Conservation (phyloP, 805 yeast species). For the Metschnikowia gruessii region DNA sequence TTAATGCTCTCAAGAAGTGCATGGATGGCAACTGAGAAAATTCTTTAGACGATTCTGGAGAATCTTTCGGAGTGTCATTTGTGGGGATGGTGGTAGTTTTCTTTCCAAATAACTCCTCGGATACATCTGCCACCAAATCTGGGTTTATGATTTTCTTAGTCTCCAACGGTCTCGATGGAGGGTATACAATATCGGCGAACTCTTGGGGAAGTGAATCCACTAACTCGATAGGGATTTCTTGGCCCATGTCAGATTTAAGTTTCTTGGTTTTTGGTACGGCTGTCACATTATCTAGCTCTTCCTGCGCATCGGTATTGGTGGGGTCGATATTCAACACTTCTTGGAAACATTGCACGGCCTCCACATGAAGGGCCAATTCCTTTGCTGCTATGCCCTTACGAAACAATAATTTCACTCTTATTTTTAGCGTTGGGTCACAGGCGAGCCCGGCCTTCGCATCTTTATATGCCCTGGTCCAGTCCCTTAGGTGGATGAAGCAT, state of each 20-base stretch:
- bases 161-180: background rate
- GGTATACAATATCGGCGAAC: conserved; percentile 8
- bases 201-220: conserved; percentile 45
- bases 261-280: conserved; percentile 12
- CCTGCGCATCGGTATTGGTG: conserved; percentile 34
- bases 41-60: background rate
- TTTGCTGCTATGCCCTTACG: conserved; percentile 46
- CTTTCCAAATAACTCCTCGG: conserved; percentile 14
- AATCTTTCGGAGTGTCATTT: background rate
- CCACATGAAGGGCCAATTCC: conserved; percentile 22
- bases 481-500: conserved; percentile 52
- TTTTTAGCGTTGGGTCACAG: conserved; percentile 27
- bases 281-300: conserved; percentile 29
- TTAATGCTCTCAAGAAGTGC: conserved; percentile 27
- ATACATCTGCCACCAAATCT: conserved; percentile 3
- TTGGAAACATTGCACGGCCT: conserved; percentile 30
- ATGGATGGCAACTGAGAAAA: conserved; percentile 26
- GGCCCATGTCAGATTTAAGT: conserved; percentile 5
- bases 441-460: conserved; percentile 52
- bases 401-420: conserved; percentile 48
- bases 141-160: background rate
- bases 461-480: conserved; percentile 47
- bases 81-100: background rate
- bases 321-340: conserved; percentile 43
- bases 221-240: conserved; percentile 34